phyloP scores from a whole-genome alignment of 2,329 filamentous ascomycete species.

The Botrytis hyacinthi region DNA sequence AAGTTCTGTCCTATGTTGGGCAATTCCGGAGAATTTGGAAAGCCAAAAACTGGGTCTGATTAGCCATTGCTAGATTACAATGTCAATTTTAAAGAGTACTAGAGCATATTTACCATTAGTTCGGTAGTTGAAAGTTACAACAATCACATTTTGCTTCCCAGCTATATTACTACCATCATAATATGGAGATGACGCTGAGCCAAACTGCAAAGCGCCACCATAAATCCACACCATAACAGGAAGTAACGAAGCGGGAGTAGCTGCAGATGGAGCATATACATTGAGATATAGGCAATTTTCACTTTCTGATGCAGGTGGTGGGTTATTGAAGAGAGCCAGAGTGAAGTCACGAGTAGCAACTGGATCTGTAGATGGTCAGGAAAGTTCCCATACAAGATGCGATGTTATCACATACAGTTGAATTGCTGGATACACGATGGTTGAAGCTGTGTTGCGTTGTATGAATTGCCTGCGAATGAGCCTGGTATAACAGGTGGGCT shows the following conservation, averaged over 20 bases:
- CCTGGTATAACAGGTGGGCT: slow-evolving; percentile 52
- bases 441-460: slow-evolving; percentile 10
- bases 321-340: neutral
- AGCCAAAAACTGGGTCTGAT: slow-evolving; percentile 10
- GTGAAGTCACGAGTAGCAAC: neutral
- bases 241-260: neutral
- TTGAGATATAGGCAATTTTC: slow-evolving; percentile 65
- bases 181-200: slow-evolving; percentile 6
- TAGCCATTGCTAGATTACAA: neutral
- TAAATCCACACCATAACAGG: slow-evolving; percentile 72
- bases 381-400: neutral
- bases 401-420: neutral
- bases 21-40: slow-evolving; percentile 17
- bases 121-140: slow-evolving; percentile 28
- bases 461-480: neutral
- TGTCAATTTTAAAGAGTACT: neutral
- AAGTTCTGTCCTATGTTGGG: slow-evolving; percentile 49
- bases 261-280: slow-evolving; percentile 51
- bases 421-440: slow-evolving; percentile 17
- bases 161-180: slow-evolving; percentile 28
- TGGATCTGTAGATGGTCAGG: slow-evolving; percentile 8
- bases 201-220: slow-evolving; percentile 47
- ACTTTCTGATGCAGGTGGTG: slow-evolving; percentile 13
- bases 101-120: neutral
- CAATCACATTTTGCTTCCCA: slow-evolving; percentile 24